Conservation (phyloP, 441 rosid species). For the Aleurites moluccanus region DNA sequence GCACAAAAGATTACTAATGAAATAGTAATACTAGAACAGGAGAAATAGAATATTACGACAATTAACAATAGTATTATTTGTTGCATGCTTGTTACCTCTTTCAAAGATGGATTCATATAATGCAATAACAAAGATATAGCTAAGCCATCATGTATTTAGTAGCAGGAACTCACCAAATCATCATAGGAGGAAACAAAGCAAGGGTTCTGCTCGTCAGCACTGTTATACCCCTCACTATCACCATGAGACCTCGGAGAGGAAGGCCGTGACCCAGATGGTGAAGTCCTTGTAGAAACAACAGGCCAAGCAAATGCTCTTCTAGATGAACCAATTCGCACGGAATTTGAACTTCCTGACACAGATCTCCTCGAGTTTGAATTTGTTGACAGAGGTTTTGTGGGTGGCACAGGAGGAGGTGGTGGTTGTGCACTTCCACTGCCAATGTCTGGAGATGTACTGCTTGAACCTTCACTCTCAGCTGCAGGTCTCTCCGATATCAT, state of each 20-base stretch:
- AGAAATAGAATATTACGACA: neutral
- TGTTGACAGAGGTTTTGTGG: constrained; percentile 56
- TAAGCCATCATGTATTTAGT: constrained; percentile 3
- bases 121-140: neutral
- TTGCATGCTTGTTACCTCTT: neutral
- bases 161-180: constrained; percentile 56
- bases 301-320: constrained; percentile 79
- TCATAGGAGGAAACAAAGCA: constrained; percentile 66
- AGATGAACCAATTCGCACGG: constrained; percentile 55
- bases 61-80: neutral
- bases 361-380: constrained; percentile 55
- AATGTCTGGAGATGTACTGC: constrained; percentile 36
- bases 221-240: constrained; percentile 92
- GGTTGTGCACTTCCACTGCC: constrained; percentile 57
- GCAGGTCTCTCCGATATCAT: constrained; percentile 42
- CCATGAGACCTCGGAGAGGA: constrained; percentile 93
- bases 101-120: neutral
- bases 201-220: constrained; percentile 93
- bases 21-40: neutral
- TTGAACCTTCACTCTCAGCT: constrained; percentile 53
- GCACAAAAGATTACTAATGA: neutral
- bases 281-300: constrained; percentile 70
- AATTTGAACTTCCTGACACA: constrained; percentile 48
- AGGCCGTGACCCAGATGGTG: constrained; percentile 83
- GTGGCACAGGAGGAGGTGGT: constrained; percentile 86